Conservation (phyloP, 805 yeast species). For the Candida takata region DNA sequence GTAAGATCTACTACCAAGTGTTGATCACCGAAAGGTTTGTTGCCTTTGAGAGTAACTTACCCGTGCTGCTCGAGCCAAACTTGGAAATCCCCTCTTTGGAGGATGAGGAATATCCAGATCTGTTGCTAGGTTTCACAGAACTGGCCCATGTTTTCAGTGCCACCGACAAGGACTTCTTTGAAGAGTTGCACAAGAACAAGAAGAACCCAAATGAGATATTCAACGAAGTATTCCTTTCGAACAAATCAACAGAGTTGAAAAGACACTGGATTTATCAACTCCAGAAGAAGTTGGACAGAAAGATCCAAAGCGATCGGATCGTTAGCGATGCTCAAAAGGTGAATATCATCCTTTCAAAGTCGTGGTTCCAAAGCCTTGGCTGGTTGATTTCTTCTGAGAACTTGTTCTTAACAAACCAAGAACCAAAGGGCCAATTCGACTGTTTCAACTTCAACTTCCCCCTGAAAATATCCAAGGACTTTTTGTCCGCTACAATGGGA, state of each 20-base stretch:
- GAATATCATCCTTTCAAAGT: conserved; percentile 18
- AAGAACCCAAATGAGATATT: conserved; percentile 8
- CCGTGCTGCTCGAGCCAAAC: conserved; percentile 18
- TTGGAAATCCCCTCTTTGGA: conserved; percentile 19
- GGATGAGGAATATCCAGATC: conserved; percentile 21
- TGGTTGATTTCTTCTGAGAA: conserved; percentile 21
- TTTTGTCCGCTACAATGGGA: conserved; percentile 11
- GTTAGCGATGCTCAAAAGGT: conserved; percentile 19
- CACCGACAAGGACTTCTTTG: conserved; percentile 18
- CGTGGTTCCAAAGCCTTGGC: conserved; percentile 21
- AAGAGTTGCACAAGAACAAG: conserved; percentile 16
- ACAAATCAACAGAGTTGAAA: conserved; percentile 13
- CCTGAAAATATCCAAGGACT: conserved; percentile 17
- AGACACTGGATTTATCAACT: conserved; percentile 18
- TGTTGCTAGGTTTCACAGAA: conserved; percentile 20
- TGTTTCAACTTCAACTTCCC: conserved; percentile 18
- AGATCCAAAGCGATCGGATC: conserved; percentile 8
- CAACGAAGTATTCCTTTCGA: conserved; percentile 10
- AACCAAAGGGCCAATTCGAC: conserved; percentile 10
- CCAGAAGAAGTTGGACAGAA: conserved; percentile 15
- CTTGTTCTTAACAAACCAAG: conserved; percentile 11
- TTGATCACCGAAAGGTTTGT: conserved; percentile 20
- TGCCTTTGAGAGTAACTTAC: conserved; percentile 16
- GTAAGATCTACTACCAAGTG: conserved; percentile 19
- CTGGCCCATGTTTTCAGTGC: conserved; percentile 19